Evolutionary conservation across 1,284 basidiomycete species (phyloP), one percentile per base, ranked within the genome.

Genomic region (Marasmius fiardii): DNA sequence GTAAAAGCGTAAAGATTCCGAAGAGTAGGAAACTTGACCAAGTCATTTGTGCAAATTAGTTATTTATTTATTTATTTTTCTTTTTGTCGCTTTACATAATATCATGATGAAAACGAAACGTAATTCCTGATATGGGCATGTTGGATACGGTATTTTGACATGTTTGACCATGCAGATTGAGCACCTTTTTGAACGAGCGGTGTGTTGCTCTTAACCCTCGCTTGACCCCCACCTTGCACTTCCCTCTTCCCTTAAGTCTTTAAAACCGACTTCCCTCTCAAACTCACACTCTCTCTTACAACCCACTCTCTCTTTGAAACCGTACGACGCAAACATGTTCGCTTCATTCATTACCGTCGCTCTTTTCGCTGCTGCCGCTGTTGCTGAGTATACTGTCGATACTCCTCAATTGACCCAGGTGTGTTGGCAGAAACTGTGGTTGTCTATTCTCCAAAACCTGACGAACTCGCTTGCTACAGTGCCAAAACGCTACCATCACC

Each of bases 261-360:
- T 68, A 64, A 63, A 68, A 64, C 63, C 60, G 59, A 60, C 61
- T 54, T 61, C 51, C 64, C 34, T 61, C 61, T 64, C 66, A n/a
- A n/a, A n/a, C n/a, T n/a, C n/a, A n/a, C n/a, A n/a, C 61, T 59
- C 62, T 62, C 65, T 61, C 62, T 56, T 58, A 61, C 35, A 12
- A 57, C 59, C n/a, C n/a, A n/a, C 61, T 59, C 62, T 62, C 65
- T 61, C 62, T 56, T 58, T 59, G 54, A 50, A 61, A 71, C 35
- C 51, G 51, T 53, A 56, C 52, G n/a, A n/a, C n/a, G n/a, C 49
- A 65, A 75, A 67, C 65, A 91, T 91, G 88, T 86, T 83, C 80
- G 74, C 83, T 74, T 87, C 88, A 75, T 72, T 91, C 86, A 52
- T 89, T 88, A 77, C 79, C 59, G 68, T 81, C 73, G 76, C 85